A percentile compares a stretch with the other conserved stretches of the same genome.
These are phyloP conservation scores for Alnus glutinosa DNA, from an alignment of 306 rosid species.

Conservation along the genomic window DNA sequence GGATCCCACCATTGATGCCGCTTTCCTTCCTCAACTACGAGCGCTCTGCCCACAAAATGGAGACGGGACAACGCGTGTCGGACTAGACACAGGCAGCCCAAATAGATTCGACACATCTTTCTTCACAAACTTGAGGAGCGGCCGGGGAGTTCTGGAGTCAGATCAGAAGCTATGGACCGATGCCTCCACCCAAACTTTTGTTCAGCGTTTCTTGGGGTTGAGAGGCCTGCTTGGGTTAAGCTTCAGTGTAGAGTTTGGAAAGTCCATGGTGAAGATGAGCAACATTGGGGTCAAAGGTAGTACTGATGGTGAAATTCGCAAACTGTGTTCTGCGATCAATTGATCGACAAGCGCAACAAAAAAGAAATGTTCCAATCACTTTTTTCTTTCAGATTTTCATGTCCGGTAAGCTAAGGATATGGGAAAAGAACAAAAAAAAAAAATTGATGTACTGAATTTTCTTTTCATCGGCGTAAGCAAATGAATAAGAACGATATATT, in stretches of 20 bases:
- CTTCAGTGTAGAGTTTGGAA: constrained; percentile 56
- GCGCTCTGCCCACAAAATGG: constrained; percentile 55
- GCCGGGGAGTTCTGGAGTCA: constrained; percentile 56
- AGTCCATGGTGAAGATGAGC: constrained; percentile 66
- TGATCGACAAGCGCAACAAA: too few species aligned
- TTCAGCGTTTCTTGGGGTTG: constrained; percentile 40
- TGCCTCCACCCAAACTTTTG: constrained; percentile 44
- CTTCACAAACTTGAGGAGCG: constrained; percentile 40
- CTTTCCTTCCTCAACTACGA: constrained; percentile 44
- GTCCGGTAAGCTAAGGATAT: too few species aligned
- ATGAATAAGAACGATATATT: too few species aligned
- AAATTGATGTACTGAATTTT: too few species aligned
- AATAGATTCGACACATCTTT: constrained; percentile 40
- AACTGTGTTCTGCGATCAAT: constrained; percentile 42
- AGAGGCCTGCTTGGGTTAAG: background rate
- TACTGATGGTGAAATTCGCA: constrained; percentile 59
- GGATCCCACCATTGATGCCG: constrained; percentile 47
- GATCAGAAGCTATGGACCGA: constrained; percentile 66
- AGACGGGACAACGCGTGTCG: constrained; percentile 40
- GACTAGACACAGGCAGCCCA: constrained; percentile 44
- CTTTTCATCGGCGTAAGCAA: too few species aligned
- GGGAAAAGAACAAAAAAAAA: too few species aligned
- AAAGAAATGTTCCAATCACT: too few species aligned
- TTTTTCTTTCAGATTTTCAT: too few species aligned
- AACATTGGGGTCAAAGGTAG: constrained; percentile 52